Evolutionary conservation across 2,329 filamentous ascomycete species (phyloP), one percentile per base, ranked within the genome.

Genomic region (Colletotrichum gloeosporioides): DNA sequence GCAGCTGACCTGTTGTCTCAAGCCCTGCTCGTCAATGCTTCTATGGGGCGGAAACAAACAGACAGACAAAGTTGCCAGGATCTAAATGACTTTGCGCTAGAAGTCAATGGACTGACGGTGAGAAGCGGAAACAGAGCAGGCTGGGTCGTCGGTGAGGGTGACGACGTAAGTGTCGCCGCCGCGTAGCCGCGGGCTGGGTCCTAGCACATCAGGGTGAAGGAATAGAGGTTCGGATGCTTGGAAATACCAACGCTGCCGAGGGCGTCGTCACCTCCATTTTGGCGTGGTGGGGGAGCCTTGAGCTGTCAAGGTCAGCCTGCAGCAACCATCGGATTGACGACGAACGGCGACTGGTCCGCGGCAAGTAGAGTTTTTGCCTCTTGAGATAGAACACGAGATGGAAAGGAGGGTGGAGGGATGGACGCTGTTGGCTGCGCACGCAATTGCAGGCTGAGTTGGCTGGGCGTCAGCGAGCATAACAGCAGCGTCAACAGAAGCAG

Each of bases 351-450:
- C 70, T 73, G 70, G 70, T 53, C 59, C 13, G 64, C 22, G 70
- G 44, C n/a, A 69, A 59, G 70, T 74, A 69, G 27, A 76, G 70
- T 69, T 64, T 71, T 49, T 65, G 64, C 71, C 49, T 64, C 31
- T 29, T 34, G 61, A 59, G 39, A 75, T 75, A 25, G 53, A 75
- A 77, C 71, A 77, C 75, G 75, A 77, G 75, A 49, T 70, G 71
- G 36, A 77, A 77, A 75, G 71, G 75, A 71, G 71, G 75, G 75
- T 75, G 63, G 62, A 74, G 64, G 74, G 74, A 73, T 76, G 70
- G 44, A 64, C 57, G 64, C 65, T 73, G 74, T 74, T 69, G 74
- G 74, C 18, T 61, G 74, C 64, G 29, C 44, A 76, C 74, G 74
- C 70, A 76, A 69, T 53, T 61, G 27, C 44, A 65, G 74, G 70